Percentiles rank a stretch among this genome's conserved stretches.
Evolutionary conservation across 2,329 filamentous ascomycete genomes (phyloP).

Genomic region (Monosporascus sp.): DNA sequence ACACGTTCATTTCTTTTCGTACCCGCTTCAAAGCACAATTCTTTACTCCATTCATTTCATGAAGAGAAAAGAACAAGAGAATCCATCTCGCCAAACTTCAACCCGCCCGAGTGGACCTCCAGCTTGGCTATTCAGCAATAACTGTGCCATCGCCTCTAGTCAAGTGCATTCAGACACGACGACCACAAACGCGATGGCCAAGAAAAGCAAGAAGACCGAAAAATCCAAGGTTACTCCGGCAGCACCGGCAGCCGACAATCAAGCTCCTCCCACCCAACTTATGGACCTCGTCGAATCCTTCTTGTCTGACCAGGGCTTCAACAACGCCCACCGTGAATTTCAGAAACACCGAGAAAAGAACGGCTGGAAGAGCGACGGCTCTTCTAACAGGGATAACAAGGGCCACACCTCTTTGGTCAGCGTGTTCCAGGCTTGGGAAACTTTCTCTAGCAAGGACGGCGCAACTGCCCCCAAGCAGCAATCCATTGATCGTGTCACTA

Average conservation of each 20-base stretch:
- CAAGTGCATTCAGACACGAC: conserved; percentile 3
- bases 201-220: conserved; percentile 15
- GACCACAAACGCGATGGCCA: conserved; percentile 16
- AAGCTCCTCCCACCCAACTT: conserved; percentile 53
- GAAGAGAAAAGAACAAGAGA: not conserved
- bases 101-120: conserved; percentile 20
- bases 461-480: conserved; percentile 22
- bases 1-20: not conserved
- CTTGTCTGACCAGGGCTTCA: conserved; percentile 61
- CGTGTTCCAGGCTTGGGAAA: conserved; percentile 49
- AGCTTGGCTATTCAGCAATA: conserved; percentile 30
- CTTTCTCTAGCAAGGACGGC: conserved; percentile 28
- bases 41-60: not conserved
- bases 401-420: conserved; percentile 40
- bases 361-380: conserved; percentile 36
- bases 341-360: conserved; percentile 56
- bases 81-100: conserved; percentile 5
- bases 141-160: conserved; percentile 13
- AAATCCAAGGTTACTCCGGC: conserved; percentile 12
- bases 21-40: not conserved
- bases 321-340: conserved; percentile 56
- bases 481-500: conserved; percentile 19
- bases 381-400: conserved; percentile 22
- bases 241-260: conserved; percentile 7
- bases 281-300: conserved; percentile 64